A percentile compares a stretch with the other conserved stretches of the same genome.
These are phyloP conservation scores for Phlyctochytrium bullatum DNA, from an alignment of 192 early-diverging fungal genomes.

Conservation along the genomic window DNA sequence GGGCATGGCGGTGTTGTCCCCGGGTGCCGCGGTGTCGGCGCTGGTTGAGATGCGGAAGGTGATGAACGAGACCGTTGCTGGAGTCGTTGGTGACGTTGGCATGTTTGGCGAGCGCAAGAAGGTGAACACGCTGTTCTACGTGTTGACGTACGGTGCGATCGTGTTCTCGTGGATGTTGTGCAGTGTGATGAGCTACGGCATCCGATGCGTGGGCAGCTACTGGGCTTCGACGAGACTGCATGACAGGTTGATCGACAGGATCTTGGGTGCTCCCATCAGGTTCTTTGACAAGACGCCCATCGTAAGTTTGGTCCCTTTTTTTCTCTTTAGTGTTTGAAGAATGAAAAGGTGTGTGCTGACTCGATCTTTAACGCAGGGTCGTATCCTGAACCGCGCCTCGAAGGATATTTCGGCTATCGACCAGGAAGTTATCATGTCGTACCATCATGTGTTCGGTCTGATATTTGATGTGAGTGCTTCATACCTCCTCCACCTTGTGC, in stretches of 20 bases:
- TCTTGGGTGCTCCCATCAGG: slow-evolving; percentile 39
- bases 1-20: background rate
- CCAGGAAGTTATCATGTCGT: slow-evolving; percentile 19
- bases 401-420: slow-evolving; percentile 89
- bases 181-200: slow-evolving; percentile 3
- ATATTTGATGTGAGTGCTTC: slow-evolving; percentile 15
- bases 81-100: background rate
- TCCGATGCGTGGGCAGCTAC: slow-evolving; percentile 24
- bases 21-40: background rate
- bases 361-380: background rate
- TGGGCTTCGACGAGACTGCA: slow-evolving; percentile 38
- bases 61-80: background rate
- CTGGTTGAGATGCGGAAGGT: background rate
- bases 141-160: slow-evolving; percentile 36
- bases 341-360: background rate
- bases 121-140: slow-evolving; percentile 31
- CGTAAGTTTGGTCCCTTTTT: slow-evolving; percentile 10
- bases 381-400: slow-evolving; percentile 76
- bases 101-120: background rate
- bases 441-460: slow-evolving; percentile 14
- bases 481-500: no score
- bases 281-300: slow-evolving; percentile 52
- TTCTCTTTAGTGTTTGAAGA: background rate
- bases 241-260: slow-evolving; percentile 26
- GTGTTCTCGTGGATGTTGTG: slow-evolving; percentile 16